Percentiles rank a stretch among this genome's conserved stretches.
Conservation (phyloP, 2,329 filamentous ascomycete genomes). For the Neopestalotiopsis sp. region DNA sequence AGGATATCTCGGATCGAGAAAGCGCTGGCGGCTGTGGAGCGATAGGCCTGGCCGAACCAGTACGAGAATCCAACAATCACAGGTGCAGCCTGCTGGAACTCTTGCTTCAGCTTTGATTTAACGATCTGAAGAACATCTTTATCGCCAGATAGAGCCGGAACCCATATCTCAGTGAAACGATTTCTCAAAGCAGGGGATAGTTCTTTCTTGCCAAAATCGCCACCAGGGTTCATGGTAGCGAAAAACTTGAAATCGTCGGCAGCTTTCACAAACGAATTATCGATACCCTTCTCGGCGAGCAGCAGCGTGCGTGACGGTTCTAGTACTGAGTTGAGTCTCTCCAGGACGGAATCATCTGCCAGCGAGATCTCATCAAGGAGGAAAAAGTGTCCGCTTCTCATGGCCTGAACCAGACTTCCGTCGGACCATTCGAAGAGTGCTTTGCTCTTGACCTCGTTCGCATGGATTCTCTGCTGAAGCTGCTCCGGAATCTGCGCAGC, state of each 20-base stretch:
- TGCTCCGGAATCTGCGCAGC: slow-evolving; percentile 51
- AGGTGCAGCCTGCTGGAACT: slow-evolving; percentile 62
- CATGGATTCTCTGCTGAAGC: slow-evolving; percentile 51
- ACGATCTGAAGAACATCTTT: slow-evolving; percentile 91
- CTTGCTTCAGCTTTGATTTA: slow-evolving; percentile 68
- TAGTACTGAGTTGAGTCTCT: slow-evolving; percentile 94
- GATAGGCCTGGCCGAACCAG: slow-evolving; percentile 89
- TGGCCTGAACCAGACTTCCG: slow-evolving; percentile 89
- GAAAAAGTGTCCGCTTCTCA: slow-evolving; percentile 90
- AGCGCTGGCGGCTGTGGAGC: slow-evolving; percentile 72
- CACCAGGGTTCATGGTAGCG: slow-evolving; percentile 98
- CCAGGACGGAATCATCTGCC: slow-evolving; percentile 95
- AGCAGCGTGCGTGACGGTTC: slow-evolving; percentile 86
- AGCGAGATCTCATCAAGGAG: slow-evolving; percentile 97
- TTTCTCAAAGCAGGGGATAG: slow-evolving; percentile 94
- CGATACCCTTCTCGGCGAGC: slow-evolving; percentile 89
- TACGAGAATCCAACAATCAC: slow-evolving; percentile 85
- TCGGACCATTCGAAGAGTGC: slow-evolving; percentile 97
- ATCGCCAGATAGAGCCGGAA: slow-evolving; percentile 82
- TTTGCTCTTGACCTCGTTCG: slow-evolving; percentile 68
- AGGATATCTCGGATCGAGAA: slow-evolving; percentile 93
- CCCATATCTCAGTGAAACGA: slow-evolving; percentile 98
- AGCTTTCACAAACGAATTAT: slow-evolving; percentile 80
- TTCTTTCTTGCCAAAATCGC: slow-evolving; percentile 98
- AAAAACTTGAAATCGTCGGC: slow-evolving; percentile 88